A percentile compares a stretch with the other conserved stretches of the same genome.
phyloP scores from a whole-genome alignment of 257 asterid genomes.

The Solanum stenotomum region DNA sequence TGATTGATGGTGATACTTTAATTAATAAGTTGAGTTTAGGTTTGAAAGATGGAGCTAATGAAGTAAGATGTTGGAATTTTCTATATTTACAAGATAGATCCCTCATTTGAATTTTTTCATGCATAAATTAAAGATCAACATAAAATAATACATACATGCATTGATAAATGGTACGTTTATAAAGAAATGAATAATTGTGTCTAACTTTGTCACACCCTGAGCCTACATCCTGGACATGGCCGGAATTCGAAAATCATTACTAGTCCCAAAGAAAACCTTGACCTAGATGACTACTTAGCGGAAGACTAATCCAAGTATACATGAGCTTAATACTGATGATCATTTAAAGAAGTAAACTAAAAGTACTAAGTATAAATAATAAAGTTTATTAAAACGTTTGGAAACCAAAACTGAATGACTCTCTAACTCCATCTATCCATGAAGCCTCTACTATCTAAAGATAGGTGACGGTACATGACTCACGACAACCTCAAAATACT shows the following conservation, averaged over 20 bases:
- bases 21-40: constrained; percentile 13
- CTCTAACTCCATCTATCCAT: background rate
- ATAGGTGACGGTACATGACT: background rate
- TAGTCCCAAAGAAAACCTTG: background rate
- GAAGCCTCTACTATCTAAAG: background rate
- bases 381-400: background rate
- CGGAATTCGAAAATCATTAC: too few species aligned
- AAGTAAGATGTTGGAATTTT: constrained; percentile 3
- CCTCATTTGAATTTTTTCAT: background rate
- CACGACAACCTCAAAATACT: background rate
- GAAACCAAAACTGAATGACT: background rate
- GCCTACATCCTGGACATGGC: background rate
- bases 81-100: background rate
- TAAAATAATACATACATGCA: background rate
- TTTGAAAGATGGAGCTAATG: constrained; percentile 12
- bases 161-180: background rate
- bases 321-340: background rate
- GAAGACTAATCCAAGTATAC: too few species aligned
- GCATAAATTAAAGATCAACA: background rate
- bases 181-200: background rate
- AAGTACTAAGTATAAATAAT: background rate
- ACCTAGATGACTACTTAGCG: background rate
- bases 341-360: background rate
- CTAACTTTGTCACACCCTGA: background rate
- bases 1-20: constrained; percentile 15